These are phyloP conservation scores for Gentiana macrophylla DNA, from an alignment of 257 asterid species.

Conservation along the genomic window DNA sequence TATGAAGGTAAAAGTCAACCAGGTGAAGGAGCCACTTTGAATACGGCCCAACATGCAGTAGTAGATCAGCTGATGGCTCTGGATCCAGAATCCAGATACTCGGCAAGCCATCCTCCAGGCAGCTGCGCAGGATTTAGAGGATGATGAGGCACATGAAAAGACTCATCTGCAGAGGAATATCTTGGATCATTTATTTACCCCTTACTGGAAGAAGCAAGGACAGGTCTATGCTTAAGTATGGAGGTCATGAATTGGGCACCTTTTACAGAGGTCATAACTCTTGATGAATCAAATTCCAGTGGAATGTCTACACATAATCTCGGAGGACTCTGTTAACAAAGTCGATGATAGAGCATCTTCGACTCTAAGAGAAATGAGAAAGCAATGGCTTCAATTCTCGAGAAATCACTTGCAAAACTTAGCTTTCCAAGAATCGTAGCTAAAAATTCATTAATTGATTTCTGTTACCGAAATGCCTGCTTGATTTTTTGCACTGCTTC, in stretches of 20 bases:
- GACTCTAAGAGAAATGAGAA: slow-evolving; percentile 13
- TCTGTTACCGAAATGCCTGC: slow-evolving; percentile 24
- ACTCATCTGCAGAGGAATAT: slow-evolving; percentile 20
- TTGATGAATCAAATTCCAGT: background rate
- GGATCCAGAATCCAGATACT: no score
- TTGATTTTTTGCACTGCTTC: slow-evolving; percentile 40
- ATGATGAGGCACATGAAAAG: slow-evolving; percentile 10
- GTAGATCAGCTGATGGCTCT: no score
- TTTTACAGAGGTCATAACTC: slow-evolving; percentile 26
- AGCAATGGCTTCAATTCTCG: slow-evolving; percentile 20
- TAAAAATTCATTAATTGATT: slow-evolving; percentile 7
- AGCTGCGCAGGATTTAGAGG: background rate
- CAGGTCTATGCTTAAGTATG: slow-evolving; percentile 32
- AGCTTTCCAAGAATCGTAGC: slow-evolving; percentile 18
- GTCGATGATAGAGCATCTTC: background rate
- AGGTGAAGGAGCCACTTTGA: no score
- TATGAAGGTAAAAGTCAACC: no score
- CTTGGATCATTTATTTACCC: slow-evolving; percentile 33
- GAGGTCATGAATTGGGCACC: slow-evolving; percentile 35
- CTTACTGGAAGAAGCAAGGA: slow-evolving; percentile 51
- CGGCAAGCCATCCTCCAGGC: no score
- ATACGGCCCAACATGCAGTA: no score
- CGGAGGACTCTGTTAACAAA: slow-evolving; percentile 1
- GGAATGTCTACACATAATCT: background rate
- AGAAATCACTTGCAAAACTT: slow-evolving; percentile 17